Base-by-base conservation (phyloP, 352 stramenopile species). In the Nothophytophthora sp. region DNA sequence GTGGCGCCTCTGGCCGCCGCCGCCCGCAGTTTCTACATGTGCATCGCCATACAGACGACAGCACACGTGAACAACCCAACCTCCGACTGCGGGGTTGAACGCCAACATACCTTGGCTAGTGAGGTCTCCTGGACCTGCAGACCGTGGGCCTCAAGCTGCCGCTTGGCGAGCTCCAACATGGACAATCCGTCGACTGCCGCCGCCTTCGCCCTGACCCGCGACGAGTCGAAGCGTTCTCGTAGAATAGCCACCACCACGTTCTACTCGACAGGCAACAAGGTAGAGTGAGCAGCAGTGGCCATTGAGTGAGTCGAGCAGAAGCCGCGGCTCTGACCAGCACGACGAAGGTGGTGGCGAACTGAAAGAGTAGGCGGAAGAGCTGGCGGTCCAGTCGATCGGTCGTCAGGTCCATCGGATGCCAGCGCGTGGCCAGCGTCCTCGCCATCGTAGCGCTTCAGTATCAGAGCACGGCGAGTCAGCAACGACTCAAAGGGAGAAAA, bases 211-310 rank as follows among this genome's bases (percentile, higher is more conserved):
- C 47, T 46, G 24, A 29, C 28, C 29, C 60, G 30, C 3, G 66
- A 67, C 2, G 53, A 69, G 20, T 81, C 60, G 35, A 88, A 87
- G 22, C 74, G 79, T 40, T 90, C 76, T 12, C 76, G 76, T 13
- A 90, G 59, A 54, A 87, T 83, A 22, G 59, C 64, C 10, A 85
- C 70, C 15, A 74, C 56, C 20, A 88, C 67, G 40, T 87, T 86
- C 79, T 90, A 35, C 1, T 5, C 39, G 15, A 22, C 19, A n/a
- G 0, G 33, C 27, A 29, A 7, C 20, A 36, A 11, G 19, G 6
- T 4, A 45, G 32, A 18, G 5, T 5, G 1, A 46, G 5, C 8
- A 30, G 18, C 7, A 42, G 23, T 24, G 23, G 18, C 18, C 25
- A 5, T 11, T 5, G 38, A 9, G 4, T 43, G 8, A 36, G 25